A percentile compares a stretch with the other conserved stretches of the same genome.
These are phyloP conservation scores for Cucumis hystrix DNA, from an alignment of 306 rosid genomes.

Conservation along the genomic window DNA sequence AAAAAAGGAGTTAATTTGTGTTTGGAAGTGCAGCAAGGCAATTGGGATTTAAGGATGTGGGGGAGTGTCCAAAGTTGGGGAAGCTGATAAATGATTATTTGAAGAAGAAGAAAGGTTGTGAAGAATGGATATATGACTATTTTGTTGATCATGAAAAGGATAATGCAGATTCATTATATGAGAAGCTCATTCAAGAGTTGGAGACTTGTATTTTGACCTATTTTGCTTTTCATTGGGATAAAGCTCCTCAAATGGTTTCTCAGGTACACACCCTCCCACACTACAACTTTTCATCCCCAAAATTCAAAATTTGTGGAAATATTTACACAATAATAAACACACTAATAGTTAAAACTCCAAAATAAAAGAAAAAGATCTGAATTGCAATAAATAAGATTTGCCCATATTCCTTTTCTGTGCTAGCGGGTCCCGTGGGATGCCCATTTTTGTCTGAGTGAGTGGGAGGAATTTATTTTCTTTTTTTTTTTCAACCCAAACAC, in stretches of 20 bases:
- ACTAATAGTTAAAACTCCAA: too few species aligned
- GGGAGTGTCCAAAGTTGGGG: constrained; percentile 37
- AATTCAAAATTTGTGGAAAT: too few species aligned
- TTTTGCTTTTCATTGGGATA: constrained; percentile 76
- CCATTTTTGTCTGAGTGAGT: too few species aligned
- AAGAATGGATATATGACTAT: constrained; percentile 35
- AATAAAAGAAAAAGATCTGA: too few species aligned
- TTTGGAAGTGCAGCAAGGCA: constrained; percentile 41
- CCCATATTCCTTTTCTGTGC: too few species aligned
- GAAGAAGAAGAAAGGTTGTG: constrained; percentile 41
- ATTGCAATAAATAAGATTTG: too few species aligned
- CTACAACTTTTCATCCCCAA: too few species aligned
- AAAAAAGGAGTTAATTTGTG: too few species aligned
- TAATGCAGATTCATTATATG: constrained; percentile 18
- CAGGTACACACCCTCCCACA: constrained; percentile 29
- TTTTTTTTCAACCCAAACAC: too few species aligned
- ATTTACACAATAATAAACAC: too few species aligned
- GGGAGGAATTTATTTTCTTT: too few species aligned
- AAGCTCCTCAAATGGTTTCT: constrained; percentile 29
- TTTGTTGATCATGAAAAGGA: constrained; percentile 21
- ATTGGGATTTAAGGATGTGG: constrained; percentile 41
- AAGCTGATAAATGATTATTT: constrained; percentile 39
- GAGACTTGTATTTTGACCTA: constrained; percentile 63
- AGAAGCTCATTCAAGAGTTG: constrained; percentile 40
- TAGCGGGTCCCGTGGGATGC: too few species aligned